These are phyloP conservation scores for Schizophyllum commune DNA, from an alignment of 1,284 basidiomycete genomes.

Conservation along the genomic window DNA sequence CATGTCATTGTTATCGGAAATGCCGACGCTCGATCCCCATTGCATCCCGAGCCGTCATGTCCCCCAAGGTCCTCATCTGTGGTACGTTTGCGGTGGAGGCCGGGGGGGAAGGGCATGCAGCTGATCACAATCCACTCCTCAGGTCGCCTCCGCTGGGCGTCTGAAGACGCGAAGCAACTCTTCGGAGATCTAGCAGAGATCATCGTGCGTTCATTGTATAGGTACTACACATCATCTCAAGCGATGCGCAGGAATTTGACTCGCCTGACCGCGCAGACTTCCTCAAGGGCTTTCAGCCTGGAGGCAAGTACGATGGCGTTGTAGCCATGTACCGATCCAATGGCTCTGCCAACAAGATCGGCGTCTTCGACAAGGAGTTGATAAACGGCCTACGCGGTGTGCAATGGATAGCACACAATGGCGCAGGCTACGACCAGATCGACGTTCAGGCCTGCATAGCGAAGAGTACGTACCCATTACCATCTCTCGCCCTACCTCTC, in stretches of 20 bases:
- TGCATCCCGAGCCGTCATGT: slow-evolving; percentile 16
- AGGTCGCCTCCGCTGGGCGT: slow-evolving; percentile 77
- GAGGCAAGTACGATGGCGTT: slow-evolving; percentile 68
- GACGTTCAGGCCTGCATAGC: slow-evolving; percentile 70
- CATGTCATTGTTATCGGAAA: no score
- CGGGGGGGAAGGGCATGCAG: not conserved
- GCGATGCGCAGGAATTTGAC: slow-evolving; percentile 46
- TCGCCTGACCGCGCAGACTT: slow-evolving; percentile 63
- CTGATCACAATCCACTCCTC: not conserved
- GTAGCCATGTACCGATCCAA: slow-evolving; percentile 81
- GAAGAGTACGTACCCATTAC: slow-evolving; percentile 43
- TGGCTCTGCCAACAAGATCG: slow-evolving; percentile 55
- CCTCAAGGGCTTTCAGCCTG: slow-evolving; percentile 52
- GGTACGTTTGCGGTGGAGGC: slow-evolving; percentile 19
- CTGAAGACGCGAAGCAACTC: slow-evolving; percentile 62
- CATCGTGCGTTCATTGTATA: slow-evolving; percentile 44
- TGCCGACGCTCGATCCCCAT: slow-evolving; percentile 1
- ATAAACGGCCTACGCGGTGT: slow-evolving; percentile 62
- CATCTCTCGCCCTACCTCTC: no score
- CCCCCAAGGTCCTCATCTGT: slow-evolving; percentile 36
- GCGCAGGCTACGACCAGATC: slow-evolving; percentile 88
- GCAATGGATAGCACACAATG: slow-evolving; percentile 87
- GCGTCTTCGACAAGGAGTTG: slow-evolving; percentile 75
- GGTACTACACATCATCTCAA: slow-evolving; percentile 1
- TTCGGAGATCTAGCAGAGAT: slow-evolving; percentile 66